Evolutionary conservation across 2,329 filamentous ascomycete genomes (phyloP).

Genomic region (Didymella segeticola): DNA sequence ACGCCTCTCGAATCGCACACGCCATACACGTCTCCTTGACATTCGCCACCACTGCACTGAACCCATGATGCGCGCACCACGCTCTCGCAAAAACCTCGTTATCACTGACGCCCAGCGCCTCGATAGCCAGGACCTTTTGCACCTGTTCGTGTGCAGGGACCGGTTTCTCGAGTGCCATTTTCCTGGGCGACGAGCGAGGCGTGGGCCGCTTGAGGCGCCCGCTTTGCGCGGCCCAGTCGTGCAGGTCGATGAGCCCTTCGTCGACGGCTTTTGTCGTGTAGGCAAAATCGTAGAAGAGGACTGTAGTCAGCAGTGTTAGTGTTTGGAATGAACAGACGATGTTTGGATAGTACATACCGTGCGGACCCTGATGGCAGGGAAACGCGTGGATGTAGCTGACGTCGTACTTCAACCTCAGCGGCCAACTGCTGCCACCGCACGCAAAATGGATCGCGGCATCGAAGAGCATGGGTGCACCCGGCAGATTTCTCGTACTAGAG

Average conservation of each 20-base stretch:
- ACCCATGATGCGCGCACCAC: conserved; percentile 78
- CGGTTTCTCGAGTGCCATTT: conserved; percentile 31
- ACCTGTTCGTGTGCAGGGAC: conserved; percentile 45
- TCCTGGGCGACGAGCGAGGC: conserved; percentile 42
- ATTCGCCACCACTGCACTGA: conserved; percentile 74
- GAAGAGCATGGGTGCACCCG: conserved; percentile 44
- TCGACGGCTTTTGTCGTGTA: conserved; percentile 67
- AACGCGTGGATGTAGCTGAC: conserved; percentile 53
- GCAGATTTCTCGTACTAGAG: conserved; percentile 28
- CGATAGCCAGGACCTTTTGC: conserved; percentile 73
- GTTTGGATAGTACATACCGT: conserved; percentile 35
- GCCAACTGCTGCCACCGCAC: conserved; percentile 49
- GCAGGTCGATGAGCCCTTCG: conserved; percentile 66
- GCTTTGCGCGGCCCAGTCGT: conserved; percentile 65
- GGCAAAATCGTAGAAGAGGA: conserved; percentile 75
- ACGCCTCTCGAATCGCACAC: conserved; percentile 77
- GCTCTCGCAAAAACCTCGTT: conserved; percentile 79
- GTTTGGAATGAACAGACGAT: not conserved
- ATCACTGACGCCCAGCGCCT: conserved; percentile 75
- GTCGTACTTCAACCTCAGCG: conserved; percentile 49
- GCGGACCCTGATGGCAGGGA: conserved; percentile 51
- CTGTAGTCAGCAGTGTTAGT: conserved; percentile 42
- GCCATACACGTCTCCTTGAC: conserved; percentile 73
- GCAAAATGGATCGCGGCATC: conserved; percentile 51
- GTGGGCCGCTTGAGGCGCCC: conserved; percentile 38